Conservation (phyloP, 257 asterid genomes). For the Ballota nigra region DNA sequence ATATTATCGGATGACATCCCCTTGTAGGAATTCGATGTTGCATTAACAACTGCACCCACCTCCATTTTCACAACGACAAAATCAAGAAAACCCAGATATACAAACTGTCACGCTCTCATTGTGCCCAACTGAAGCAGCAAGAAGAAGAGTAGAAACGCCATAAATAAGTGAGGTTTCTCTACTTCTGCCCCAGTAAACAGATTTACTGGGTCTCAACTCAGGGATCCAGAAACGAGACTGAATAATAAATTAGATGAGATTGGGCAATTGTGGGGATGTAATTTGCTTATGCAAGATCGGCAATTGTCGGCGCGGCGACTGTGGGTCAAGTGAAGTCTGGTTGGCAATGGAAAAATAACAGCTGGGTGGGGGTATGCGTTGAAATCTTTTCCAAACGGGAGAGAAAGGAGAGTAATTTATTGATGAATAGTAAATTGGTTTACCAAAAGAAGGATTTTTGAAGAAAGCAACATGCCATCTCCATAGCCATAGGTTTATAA, state of each 20-base stretch:
- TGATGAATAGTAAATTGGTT: not conserved
- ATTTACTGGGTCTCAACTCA: not conserved
- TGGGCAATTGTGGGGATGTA: slow-evolving; percentile 11
- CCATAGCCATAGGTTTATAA: not conserved
- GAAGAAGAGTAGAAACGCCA: not conserved
- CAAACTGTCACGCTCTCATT: slow-evolving; percentile 27
- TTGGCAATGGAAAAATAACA: slow-evolving; percentile 28
- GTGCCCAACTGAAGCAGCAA: slow-evolving; percentile 9
- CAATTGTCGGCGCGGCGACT: slow-evolving; percentile 29
- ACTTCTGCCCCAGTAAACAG: slow-evolving; percentile 18
- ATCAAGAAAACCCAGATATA: slow-evolving; percentile 6
- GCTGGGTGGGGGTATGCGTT: slow-evolving; percentile 18
- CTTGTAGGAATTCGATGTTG: slow-evolving; percentile 47
- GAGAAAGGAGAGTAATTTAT: not conserved
- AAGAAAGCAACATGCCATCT: not conserved
- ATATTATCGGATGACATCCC: slow-evolving; percentile 83
- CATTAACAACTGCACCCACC: slow-evolving; percentile 34
- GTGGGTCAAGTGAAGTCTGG: slow-evolving; percentile 14
- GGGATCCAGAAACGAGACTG: slow-evolving; percentile 19
- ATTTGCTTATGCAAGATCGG: slow-evolving; percentile 20
- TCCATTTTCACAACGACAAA: slow-evolving; percentile 17
- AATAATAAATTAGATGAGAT: not conserved
- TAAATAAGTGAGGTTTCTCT: slow-evolving; percentile 4
- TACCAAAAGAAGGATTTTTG: not conserved
- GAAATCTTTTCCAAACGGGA: not conserved